A percentile compares a stretch with the other conserved stretches of the same genome.
phyloP scores from a whole-genome alignment of 2,329 filamentous ascomycete species.

The Arthrobotrys sphaeroides region DNA sequence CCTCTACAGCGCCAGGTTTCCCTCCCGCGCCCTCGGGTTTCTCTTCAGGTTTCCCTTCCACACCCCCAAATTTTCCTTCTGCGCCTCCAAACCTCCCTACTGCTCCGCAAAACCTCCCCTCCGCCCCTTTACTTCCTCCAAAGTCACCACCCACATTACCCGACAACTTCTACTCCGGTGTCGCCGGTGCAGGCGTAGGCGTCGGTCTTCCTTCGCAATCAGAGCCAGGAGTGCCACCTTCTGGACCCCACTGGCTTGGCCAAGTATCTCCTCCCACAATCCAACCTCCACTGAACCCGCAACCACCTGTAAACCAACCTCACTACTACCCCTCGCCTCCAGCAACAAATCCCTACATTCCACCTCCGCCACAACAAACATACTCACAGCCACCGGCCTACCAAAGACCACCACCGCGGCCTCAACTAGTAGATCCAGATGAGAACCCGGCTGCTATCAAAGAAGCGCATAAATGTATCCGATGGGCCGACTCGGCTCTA shows the following conservation, averaged over 20 bases:
- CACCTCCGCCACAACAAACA: slow-evolving; percentile 5
- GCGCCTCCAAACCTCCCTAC: not conserved
- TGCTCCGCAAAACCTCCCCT: slow-evolving; percentile 6
- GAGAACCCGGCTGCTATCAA: slow-evolving; percentile 76
- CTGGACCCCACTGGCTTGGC: slow-evolving; percentile 36
- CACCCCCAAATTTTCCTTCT: not conserved
- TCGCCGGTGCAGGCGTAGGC: slow-evolving; percentile 20
- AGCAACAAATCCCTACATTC: slow-evolving; percentile 7
- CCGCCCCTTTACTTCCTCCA: slow-evolving; percentile 19
- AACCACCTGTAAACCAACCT: not conserved
- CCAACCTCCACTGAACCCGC: not conserved
- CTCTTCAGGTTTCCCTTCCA: not conserved
- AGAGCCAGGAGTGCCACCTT: slow-evolving; percentile 11
- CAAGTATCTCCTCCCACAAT: slow-evolving; percentile 17
- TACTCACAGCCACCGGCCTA: slow-evolving; percentile 63
- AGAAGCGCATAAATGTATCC: slow-evolving; percentile 91
- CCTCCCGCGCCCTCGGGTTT: not conserved
- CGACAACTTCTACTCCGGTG: slow-evolving; percentile 33
- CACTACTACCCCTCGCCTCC: slow-evolving; percentile 28
- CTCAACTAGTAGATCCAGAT: slow-evolving; percentile 62
- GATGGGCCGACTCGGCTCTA: slow-evolving; percentile 94
- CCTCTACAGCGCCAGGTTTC: slow-evolving; percentile 29
- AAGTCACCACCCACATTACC: slow-evolving; percentile 18
- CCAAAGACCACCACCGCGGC: slow-evolving; percentile 56
- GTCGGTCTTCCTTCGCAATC: slow-evolving; percentile 16